phyloP scores from a whole-genome alignment of 73 alveolate genomes.

The Effrenium voratum region DNA sequence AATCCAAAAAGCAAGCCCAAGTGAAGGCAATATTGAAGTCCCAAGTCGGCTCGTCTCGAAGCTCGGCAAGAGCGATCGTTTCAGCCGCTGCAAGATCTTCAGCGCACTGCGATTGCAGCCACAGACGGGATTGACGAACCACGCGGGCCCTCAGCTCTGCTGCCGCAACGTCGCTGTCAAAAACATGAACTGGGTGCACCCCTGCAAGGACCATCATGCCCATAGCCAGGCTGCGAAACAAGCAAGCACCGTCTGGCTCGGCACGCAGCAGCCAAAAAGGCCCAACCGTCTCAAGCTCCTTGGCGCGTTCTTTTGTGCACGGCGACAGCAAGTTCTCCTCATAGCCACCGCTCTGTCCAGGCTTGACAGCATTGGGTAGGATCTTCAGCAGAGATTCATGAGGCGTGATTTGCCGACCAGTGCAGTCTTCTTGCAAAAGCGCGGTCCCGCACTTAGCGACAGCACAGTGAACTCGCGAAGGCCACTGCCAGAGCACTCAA shows the following conservation, averaged over 20 bases:
- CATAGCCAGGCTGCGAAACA: not conserved
- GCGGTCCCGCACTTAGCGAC: not conserved
- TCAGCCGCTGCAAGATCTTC: not conserved
- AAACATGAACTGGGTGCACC: not conserved
- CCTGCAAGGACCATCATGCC: not conserved
- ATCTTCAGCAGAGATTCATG: not conserved
- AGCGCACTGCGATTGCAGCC: not conserved
- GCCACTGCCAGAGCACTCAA: not conserved
- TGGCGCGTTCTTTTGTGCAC: not conserved
- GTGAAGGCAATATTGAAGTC: not conserved
- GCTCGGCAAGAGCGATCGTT: not conserved
- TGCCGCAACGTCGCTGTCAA: not conserved
- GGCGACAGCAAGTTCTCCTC: not conserved
- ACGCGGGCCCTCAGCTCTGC: not conserved
- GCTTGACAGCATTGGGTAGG: not conserved
- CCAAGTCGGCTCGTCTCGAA: not conserved
- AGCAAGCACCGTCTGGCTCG: not conserved
- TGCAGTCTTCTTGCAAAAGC: not conserved
- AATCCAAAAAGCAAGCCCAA: not conserved
- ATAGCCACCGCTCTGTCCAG: not conserved
- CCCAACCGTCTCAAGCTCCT: not conserved
- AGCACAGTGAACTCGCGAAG: not conserved
- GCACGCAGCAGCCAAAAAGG: not conserved
- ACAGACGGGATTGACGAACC: not conserved
- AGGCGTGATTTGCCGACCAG: not conserved